Evolutionary conservation across 805 yeast genomes (phyloP), one percentile per base, ranked within the genome.

Genomic region (Ogataea nitratoaversa): DNA sequence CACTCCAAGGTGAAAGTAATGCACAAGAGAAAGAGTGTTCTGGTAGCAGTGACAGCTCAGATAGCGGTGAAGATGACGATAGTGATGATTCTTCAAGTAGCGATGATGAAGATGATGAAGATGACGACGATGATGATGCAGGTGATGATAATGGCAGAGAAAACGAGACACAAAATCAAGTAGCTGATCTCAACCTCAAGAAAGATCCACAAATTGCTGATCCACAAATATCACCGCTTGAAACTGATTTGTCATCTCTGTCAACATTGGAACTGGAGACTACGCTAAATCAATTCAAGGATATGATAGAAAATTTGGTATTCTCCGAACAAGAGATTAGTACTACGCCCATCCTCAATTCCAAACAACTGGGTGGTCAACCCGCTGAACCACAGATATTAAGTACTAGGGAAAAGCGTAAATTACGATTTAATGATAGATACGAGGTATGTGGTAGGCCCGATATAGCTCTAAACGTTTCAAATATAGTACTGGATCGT

Each of bases 401-500:
- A n/a, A 24, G 35, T 12, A 18, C 31, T 7, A 16, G 27, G 19
- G 40, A 30, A 9, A 37, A 37, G 19, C 19, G 27, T 4, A 17
- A 11, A 8, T 24, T 37, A 31, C 22, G 40, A 19, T 31, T 31
- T n/a, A 9, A 11, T 14, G 8, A 14, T 3, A 31, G 35, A 9
- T 31, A 28, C 9, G 25, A 31, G 13, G 14, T 17, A 9, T 27
- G 13, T 7, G 18, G 13, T 11, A n/a, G 11, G 3, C 20, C 13
- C 13, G 6, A 4, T 5, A 27, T 12, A n/a, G 18, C 23, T 12
- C 17, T 25, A 12, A 31, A 36, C 4, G 29, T 23, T 2, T 24
- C 36, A n/a, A 13, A 20, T 5, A 4, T 33, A 7, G 28, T 13
- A 16, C 3, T 35, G 3, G 45, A 49, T 22, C 40, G 49, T 14